Base-by-base conservation (phyloP, 768 basidiomycete genomes). In the Rubroboletus satanas region DNA sequence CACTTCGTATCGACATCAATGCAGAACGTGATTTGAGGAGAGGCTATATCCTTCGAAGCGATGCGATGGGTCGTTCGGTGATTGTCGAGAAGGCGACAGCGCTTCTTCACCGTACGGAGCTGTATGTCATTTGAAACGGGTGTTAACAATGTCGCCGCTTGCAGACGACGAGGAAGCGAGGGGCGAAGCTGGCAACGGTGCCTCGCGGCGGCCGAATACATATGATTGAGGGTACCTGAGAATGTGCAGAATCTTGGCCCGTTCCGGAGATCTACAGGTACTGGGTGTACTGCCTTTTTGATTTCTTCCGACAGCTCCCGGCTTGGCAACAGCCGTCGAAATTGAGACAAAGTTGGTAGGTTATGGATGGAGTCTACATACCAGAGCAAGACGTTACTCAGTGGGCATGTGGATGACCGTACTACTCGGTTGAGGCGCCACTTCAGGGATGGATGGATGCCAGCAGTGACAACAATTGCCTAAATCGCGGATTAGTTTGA, bases 401-500 rank as follows among this genome's bases (percentile, higher is more conserved):
- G n/a, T 15, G 15, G 33, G 23, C 46, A 33, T 47, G 46, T 36
- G 18, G 35, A 4, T 29, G n/a, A 18, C 6, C 23, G 41, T 3
- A 21, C n/a, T 51, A n/a, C 48, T 51, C 55, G 61, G 57, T 32
- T 54, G 44, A 33, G 17, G 55, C 33, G 60, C 42, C 55, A 49
- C 55, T 38, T 38, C 62, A 62, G 62, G 62, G 55, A 54, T 52
- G 12, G 5, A 18, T 51, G 64, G 26, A 26, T 39, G 38, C 10
- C 47, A 37, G 61, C 53, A 21, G 63, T 62, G 52, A 31, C 53
- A 36, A 58, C 29, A 15, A 26, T 62, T 63, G 50, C 66, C 66
- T 52, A 64, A 64, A 56, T 50, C 41, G 55, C 60, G 45, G 59
- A 61, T 46, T 35, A 4, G 65, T 59, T 61, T 70, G 68, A 70